Evolutionary conservation across 2,329 filamentous ascomycete species (phyloP), one percentile per base, ranked within the genome.

Genomic region (Beauveria medogensis): DNA sequence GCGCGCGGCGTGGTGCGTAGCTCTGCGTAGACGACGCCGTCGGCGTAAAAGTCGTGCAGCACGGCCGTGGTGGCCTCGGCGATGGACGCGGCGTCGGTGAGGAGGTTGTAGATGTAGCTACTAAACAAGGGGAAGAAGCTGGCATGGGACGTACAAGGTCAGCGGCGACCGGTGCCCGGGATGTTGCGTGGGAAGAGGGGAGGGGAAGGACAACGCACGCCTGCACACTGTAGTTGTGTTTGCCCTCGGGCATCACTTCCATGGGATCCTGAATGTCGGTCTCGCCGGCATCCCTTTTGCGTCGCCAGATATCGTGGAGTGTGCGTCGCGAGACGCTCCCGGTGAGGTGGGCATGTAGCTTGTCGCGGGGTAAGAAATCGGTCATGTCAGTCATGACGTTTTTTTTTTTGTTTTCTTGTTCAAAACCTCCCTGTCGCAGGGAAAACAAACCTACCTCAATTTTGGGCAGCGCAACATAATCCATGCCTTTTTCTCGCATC

Each of bases 91-190:
- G 79, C 72, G 67, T 89, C 84, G 67, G 84, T 84, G 73, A 89
- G 82, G 41, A 95, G 84, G 62, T 82, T 80, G 74, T 94, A 93
- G 66, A 92, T 93, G 71, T 91, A 91, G 48, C 81, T 86, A 28
- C 86, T 87, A 74, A 93, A 93, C 18, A 92, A 79, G 2, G 86
- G 86, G 69, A 92, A 92, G 80, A 92, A 91, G 46, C 88, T 88
- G 58, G 71, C 22, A 12, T 60, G 46, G 3, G 14, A 37, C 34
- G 12, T 34, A 16, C 5, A 37, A 40, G 30, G 14, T 47, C 50
- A 50, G 44, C 18, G 20, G 5, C 46, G 43, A 5, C 34, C 34
- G 34, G 30, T 14, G 30, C 30, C 12, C 10, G 12, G 30, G 30
- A 14, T n/a, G n/a, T n/a, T n/a, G n/a, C n/a, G n/a, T n/a, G n/a